Evolutionary conservation across 2,329 filamentous ascomycete species (phyloP), one percentile per base, ranked within the genome.

Genomic region (Trichophyton mentagrophytes): DNA sequence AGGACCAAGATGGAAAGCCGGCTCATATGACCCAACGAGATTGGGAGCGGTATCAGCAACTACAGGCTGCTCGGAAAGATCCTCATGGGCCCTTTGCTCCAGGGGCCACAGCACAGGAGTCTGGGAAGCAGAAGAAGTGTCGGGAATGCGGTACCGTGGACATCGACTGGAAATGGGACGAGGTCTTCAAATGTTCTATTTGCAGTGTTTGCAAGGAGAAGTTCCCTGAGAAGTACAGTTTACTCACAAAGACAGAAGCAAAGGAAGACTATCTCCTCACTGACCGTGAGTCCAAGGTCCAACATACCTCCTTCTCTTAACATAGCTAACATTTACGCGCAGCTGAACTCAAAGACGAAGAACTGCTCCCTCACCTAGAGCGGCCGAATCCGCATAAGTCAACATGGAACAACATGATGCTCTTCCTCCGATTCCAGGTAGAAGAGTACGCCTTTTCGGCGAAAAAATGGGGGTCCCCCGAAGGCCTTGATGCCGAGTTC

Each of bases 401-500:
- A 0, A 90, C 91, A 62, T 99, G 90, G 89, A 90, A 96, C 73
- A 90, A 95, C 77, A 99, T 99, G 93, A 96, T 96, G 86, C 82
- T 99, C 1, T 99, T 93, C 71, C 79, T 99, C 22, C 87, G 93
- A 0, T 95, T 85, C 63, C 93, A 99, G 70, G 89, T 99, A 1
- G 93, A 99, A 70, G 90, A 90, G 61, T 96, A 96, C 70, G 93
- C 92, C 0, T 86, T 97, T 67, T 84, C 77, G 0, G 74, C 81
- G 1, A 85, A 84, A 65, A 96, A 96, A 76, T 99, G 93, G 93
- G 93, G 93, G 0, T 90, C 87, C 0, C 75, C 88, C 0, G 90
- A 93, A 69, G 88, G 86, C 0, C 76, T 97, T 3, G 93, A 97
- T 70, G 89, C 82, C 3, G 92, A 97, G 74, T 97, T 93, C 68